Conservation (phyloP, 2,329 filamentous ascomycete species). For the Hymenoscyphus fraxineus region DNA sequence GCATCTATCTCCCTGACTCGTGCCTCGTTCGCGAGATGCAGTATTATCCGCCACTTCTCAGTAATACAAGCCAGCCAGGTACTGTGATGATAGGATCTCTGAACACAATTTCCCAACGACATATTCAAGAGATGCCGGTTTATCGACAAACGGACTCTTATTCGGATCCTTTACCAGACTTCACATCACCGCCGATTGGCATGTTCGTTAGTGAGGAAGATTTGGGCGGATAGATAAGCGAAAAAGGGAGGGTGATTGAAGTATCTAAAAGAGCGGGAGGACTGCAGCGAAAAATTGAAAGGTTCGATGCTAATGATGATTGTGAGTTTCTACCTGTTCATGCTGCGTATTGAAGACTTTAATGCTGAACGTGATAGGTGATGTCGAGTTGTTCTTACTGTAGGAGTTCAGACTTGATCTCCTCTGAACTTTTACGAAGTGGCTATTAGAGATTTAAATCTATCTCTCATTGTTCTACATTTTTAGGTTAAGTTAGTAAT, state of each 20-base stretch:
- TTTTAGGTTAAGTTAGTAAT: too few relatives aligned
- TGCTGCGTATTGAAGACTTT: neutral
- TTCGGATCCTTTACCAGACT: neutral
- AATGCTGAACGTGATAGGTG: neutral
- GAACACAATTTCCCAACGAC: neutral
- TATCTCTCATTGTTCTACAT: too few relatives aligned
- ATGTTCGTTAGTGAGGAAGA: neutral
- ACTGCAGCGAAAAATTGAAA: constrained; percentile 5
- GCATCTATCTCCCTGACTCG: constrained; percentile 5
- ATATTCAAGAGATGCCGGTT: constrained; percentile 1
- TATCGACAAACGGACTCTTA: neutral
- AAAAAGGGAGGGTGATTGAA: constrained; percentile 1
- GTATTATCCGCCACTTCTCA: neutral
- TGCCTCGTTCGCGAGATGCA: neutral
- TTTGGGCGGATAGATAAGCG: constrained; percentile 2
- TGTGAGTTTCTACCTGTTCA: neutral
- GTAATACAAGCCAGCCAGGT: neutral
- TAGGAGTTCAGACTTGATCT: neutral
- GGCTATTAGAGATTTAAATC: too few relatives aligned
- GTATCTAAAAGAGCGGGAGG: neutral
- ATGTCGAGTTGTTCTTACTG: neutral
- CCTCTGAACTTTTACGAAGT: too few relatives aligned
- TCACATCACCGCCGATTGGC: constrained; percentile 1
- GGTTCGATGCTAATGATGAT: constrained; percentile 4
- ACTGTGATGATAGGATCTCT: constrained; percentile 1